Percentiles rank a stretch among this genome's conserved stretches.
These are phyloP conservation scores for Metarhizium anisopliae DNA, from an alignment of 2,329 filamentous ascomycete species.

Conservation along the genomic window DNA sequence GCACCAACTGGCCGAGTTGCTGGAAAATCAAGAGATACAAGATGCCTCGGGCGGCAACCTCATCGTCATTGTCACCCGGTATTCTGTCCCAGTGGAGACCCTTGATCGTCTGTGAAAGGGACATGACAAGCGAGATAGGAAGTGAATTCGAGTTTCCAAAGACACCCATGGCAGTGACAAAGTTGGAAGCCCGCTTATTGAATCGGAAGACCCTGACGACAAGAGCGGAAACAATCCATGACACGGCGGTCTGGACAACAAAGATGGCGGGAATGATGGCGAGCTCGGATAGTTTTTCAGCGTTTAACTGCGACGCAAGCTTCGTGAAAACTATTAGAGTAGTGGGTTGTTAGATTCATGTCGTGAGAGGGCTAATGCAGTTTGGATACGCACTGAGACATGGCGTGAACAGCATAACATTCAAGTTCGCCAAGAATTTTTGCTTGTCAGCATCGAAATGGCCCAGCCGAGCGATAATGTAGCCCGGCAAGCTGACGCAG, in stretches of 20 bases:
- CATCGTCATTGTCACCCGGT: conserved; percentile 86
- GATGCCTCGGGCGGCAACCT: conserved; percentile 88
- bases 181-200: conserved; percentile 79
- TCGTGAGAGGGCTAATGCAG: not conserved
- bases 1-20: conserved; percentile 86
- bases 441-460: conserved; percentile 95
- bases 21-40: conserved; percentile 96
- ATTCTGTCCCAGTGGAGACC: conserved; percentile 92
- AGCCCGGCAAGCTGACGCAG: conserved; percentile 88
- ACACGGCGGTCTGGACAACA: conserved; percentile 75
- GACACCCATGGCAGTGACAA: conserved; percentile 92
- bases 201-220: conserved; percentile 73
- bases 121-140: conserved; percentile 91
- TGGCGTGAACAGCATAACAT: conserved; percentile 92
- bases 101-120: conserved; percentile 81
- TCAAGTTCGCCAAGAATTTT: conserved; percentile 93
- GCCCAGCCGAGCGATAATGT: conserved; percentile 80
- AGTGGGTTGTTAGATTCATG: not conserved
- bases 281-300: conserved; percentile 81
- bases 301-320: conserved; percentile 85
- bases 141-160: conserved; percentile 98
- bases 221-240: conserved; percentile 64
- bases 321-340: conserved; percentile 75
- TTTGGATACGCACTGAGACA: conserved; percentile 65
- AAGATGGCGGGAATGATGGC: conserved; percentile 96